Evolutionary conservation across 176 grass and related monocot species (phyloP).

Genomic region (Luzula sylvatica): DNA sequence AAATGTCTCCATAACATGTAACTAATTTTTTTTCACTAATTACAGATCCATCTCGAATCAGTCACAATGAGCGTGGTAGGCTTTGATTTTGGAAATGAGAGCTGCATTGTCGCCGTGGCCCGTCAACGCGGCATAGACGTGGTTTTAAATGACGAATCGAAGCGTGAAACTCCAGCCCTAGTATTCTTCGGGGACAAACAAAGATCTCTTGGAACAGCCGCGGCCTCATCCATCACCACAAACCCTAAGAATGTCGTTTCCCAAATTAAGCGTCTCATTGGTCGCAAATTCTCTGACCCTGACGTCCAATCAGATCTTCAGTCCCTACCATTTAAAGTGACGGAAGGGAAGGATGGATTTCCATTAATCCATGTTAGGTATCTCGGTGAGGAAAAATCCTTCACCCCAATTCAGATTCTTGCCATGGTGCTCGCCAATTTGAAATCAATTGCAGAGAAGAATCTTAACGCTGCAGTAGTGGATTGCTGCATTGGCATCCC

Average conservation of each 20-base stretch:
- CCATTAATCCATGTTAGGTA: conserved; percentile 64
- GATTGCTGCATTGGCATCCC: conserved; percentile 94
- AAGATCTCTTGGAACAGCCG: conserved; percentile 68
- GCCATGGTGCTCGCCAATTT: conserved; percentile 75
- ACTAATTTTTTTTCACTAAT: not conserved
- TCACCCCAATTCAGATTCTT: conserved; percentile 72
- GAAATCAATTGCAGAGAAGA: conserved; percentile 74
- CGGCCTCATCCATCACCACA: conserved; percentile 58
- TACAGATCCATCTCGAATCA: conserved; percentile 4
- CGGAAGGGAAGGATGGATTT: conserved; percentile 51
- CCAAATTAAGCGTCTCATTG: conserved; percentile 77
- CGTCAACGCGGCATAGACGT: conserved; percentile 84
- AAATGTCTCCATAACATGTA: not conserved
- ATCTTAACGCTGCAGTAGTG: conserved; percentile 46
- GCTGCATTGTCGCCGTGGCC: conserved; percentile 79
- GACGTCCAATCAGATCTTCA: conserved; percentile 63
- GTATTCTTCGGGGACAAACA: conserved; percentile 98
- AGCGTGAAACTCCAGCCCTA: conserved; percentile 75
- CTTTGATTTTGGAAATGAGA: conserved; percentile 87
- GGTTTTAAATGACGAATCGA: conserved; percentile 88
- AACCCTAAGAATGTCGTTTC: conserved; percentile 88
- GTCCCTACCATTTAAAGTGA: conserved; percentile 46
- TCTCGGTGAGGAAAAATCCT: conserved; percentile 38
- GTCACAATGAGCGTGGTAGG: conserved; percentile 82
- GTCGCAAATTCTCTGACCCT: conserved; percentile 53